Percentiles rank a stretch among this genome's conserved stretches.
phyloP scores from a whole-genome alignment of 2,329 filamentous ascomycete genomes.

The Pseudogymnoascus sp. region DNA sequence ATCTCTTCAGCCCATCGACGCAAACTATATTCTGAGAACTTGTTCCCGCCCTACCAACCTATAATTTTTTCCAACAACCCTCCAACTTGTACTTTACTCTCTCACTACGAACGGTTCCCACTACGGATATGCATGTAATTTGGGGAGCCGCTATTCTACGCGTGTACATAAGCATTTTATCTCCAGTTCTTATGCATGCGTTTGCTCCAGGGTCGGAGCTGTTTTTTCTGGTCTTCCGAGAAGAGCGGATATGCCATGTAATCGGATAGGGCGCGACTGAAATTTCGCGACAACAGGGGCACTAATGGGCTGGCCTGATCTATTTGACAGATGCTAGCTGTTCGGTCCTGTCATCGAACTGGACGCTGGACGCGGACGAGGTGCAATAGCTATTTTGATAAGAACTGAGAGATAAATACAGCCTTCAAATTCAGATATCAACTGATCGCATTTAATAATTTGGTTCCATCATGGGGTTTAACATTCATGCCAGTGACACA shows the following conservation, averaged over 20 bases:
- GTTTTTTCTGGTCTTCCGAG: slow-evolving; percentile 3
- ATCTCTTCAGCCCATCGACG: background rate
- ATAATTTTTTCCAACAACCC: slow-evolving; percentile 7
- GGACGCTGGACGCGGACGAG: background rate
- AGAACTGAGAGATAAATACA: slow-evolving; percentile 6
- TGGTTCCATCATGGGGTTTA: background rate
- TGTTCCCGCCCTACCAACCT: slow-evolving; percentile 3
- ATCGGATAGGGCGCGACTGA: slow-evolving; percentile 2
- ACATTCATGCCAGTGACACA: background rate
- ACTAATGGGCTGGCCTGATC: background rate
- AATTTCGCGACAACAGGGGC: background rate
- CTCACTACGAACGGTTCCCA: background rate
- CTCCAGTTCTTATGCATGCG: slow-evolving; percentile 7
- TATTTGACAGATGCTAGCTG: background rate
- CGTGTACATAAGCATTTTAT: slow-evolving; percentile 4
- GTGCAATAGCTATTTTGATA: slow-evolving; percentile 4
- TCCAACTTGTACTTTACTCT: slow-evolving; percentile 8
- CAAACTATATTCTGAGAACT: slow-evolving; percentile 8
- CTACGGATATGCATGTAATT: slow-evolving; percentile 9
- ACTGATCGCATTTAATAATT: background rate
- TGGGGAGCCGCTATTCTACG: slow-evolving; percentile 7
- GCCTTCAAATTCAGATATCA: slow-evolving; percentile 6
- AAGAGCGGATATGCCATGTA: background rate
- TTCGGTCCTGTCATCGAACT: background rate
- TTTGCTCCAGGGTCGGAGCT: slow-evolving; percentile 2